Evolutionary conservation across 768 basidiomycete species (phyloP).

Genomic region (Leccinum imitatum): DNA sequence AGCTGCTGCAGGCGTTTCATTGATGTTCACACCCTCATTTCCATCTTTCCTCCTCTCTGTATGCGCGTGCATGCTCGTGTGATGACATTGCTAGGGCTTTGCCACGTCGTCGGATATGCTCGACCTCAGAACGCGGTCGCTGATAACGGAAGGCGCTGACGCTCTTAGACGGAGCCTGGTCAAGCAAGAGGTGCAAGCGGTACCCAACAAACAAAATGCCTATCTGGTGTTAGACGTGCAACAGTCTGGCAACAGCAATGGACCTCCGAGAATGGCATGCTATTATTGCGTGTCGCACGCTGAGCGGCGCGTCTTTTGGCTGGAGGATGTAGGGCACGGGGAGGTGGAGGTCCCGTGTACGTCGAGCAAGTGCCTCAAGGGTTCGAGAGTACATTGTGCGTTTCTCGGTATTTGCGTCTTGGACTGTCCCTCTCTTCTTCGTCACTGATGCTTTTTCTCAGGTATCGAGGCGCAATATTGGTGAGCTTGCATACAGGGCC

Average conservation of each 20-base stretch:
- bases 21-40: not conserved
- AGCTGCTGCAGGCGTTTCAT: not conserved
- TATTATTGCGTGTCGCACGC: constrained; percentile 32
- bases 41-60: not conserved
- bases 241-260: not conserved
- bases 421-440: not conserved
- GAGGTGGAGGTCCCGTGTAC: constrained; percentile 22
- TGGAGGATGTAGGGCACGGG: constrained; percentile 23
- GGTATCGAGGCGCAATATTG: constrained; percentile 32
- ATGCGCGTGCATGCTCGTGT: not conserved
- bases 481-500: constrained; percentile 11
- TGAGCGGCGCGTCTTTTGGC: constrained; percentile 31
- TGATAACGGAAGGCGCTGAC: constrained; percentile 15
- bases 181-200: constrained; percentile 3
- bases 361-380: constrained; percentile 19
- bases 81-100: constrained; percentile 7
- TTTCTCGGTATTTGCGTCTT: not conserved
- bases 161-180: constrained; percentile 7
- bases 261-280: not conserved
- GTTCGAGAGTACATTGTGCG: constrained; percentile 26
- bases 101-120: constrained; percentile 13
- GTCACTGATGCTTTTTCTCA: constrained; percentile 8
- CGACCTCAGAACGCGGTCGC: constrained; percentile 3
- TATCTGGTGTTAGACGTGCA: constrained; percentile 21
- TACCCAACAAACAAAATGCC: constrained; percentile 8